A percentile compares a stretch with the other conserved stretches of the same genome.
These are phyloP conservation scores for Ogataea zsoltii DNA, from an alignment of 805 yeast species.

Conservation along the genomic window DNA sequence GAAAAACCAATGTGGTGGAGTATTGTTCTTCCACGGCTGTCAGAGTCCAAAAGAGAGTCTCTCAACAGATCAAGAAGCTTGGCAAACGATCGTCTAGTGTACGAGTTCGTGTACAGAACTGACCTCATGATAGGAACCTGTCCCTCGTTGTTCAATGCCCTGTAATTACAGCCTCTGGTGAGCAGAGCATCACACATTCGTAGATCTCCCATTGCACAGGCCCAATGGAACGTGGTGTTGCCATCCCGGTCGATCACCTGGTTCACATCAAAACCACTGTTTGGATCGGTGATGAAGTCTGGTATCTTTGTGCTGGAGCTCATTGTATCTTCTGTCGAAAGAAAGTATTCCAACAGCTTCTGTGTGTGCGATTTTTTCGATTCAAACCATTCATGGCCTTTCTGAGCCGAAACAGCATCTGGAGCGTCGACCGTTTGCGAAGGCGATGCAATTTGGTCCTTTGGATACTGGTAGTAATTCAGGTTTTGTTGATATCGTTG, in stretches of 20 bases:
- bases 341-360: constrained; percentile 52
- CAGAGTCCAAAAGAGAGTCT: constrained; percentile 76
- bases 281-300: constrained; percentile 61
- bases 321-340: constrained; percentile 54
- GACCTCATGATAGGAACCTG: constrained; percentile 87
- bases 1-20: constrained; percentile 82
- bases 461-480: constrained; percentile 5
- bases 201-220: constrained; percentile 90
- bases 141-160: constrained; percentile 64
- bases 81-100: constrained; percentile 76
- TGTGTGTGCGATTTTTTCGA: constrained; percentile 44
- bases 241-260: constrained; percentile 92
- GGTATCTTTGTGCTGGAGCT: constrained; percentile 46
- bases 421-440: constrained; percentile 7
- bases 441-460: constrained; percentile 9
- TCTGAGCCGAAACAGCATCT: constrained; percentile 3
- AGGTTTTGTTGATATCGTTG: not conserved
- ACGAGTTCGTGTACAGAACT: constrained; percentile 85
- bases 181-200: constrained; percentile 74
- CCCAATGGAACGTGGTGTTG: constrained; percentile 96
- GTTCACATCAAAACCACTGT: constrained; percentile 65
- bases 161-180: constrained; percentile 71
- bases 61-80: constrained; percentile 72
- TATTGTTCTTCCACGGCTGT: constrained; percentile 71
- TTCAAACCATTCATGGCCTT: constrained; percentile 22